Conservation (phyloP, 2,329 filamentous ascomycete species). For the Lecanicillium sp. region DNA sequence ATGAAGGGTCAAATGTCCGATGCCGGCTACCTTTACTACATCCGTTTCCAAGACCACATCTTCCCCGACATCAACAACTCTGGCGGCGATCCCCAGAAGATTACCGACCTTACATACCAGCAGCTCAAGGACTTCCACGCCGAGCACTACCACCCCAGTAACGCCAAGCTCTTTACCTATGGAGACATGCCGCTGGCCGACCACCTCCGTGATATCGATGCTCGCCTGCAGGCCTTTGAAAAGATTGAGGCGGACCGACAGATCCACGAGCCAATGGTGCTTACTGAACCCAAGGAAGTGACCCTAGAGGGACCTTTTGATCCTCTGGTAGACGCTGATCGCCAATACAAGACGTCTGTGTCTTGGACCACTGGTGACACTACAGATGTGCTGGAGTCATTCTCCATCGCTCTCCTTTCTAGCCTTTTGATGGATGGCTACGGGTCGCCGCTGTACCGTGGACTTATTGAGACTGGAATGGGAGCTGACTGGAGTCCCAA, state of each 20-base stretch:
- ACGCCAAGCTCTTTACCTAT: conserved; percentile 93
- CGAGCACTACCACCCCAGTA: conserved; percentile 94
- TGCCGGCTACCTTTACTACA: conserved; percentile 92
- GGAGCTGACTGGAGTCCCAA: conserved; percentile 94
- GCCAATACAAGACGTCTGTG: conserved; percentile 88
- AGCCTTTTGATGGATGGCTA: conserved; percentile 89
- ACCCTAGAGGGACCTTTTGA: conserved; percentile 77
- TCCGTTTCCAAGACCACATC: conserved; percentile 88
- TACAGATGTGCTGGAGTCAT: conserved; percentile 77
- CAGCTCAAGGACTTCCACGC: conserved; percentile 84
- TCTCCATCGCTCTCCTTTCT: conserved; percentile 75
- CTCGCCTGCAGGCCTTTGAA: conserved; percentile 67
- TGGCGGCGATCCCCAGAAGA: conserved; percentile 91
- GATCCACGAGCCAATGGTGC: conserved; percentile 68
- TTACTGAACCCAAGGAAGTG: conserved; percentile 63
- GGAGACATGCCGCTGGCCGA: conserved; percentile 82
- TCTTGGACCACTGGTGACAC: conserved; percentile 89
- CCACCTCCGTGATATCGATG: conserved; percentile 73
- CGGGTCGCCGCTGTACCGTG: conserved; percentile 85
- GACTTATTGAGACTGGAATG: conserved; percentile 80
- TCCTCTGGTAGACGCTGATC: conserved; percentile 75
- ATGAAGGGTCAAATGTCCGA: conserved; percentile 99
- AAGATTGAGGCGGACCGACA: conserved; percentile 63
- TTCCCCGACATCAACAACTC: conserved; percentile 95
- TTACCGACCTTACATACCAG: conserved; percentile 89